Evolutionary conservation across 148 eudicot genomes (phyloP).

Genomic region (Rheum nobile): DNA sequence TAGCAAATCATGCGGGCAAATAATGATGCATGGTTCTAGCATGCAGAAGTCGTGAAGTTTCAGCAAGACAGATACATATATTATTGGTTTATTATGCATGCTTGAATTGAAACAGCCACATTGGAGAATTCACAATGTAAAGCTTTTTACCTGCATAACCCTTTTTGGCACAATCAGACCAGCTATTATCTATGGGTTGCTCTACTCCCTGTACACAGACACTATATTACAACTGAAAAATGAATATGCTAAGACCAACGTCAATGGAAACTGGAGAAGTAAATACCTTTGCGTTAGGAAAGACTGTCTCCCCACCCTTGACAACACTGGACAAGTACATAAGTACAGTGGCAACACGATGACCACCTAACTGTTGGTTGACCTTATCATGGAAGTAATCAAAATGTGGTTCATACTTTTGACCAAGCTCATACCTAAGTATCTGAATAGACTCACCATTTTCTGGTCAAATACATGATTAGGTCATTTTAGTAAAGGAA

Average conservation of each 20-base stretch:
- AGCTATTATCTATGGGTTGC: slow-evolving; percentile 57
- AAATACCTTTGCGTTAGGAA: slow-evolving; percentile 65
- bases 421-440: slow-evolving; percentile 73
- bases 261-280: neutral
- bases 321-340: slow-evolving; percentile 81
- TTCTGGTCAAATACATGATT: slow-evolving; percentile 27
- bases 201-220: slow-evolving; percentile 28
- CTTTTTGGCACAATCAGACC: slow-evolving; percentile 74
- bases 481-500: neutral
- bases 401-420: slow-evolving; percentile 88
- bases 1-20: neutral
- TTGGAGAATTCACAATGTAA: neutral
- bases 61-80: neutral
- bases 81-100: neutral
- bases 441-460: slow-evolving; percentile 90
- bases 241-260: neutral
- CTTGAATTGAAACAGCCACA: neutral
- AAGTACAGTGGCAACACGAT: slow-evolving; percentile 81
- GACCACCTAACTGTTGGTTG: slow-evolving; percentile 79
- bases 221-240: neutral
- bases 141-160: slow-evolving; percentile 62
- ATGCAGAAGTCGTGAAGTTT: neutral
- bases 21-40: neutral
- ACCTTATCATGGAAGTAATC: slow-evolving; percentile 71
- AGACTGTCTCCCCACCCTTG: slow-evolving; percentile 90